Conservation (phyloP, 1,139 yeast species). For the Scheffersomyces illinoinensis region DNA sequence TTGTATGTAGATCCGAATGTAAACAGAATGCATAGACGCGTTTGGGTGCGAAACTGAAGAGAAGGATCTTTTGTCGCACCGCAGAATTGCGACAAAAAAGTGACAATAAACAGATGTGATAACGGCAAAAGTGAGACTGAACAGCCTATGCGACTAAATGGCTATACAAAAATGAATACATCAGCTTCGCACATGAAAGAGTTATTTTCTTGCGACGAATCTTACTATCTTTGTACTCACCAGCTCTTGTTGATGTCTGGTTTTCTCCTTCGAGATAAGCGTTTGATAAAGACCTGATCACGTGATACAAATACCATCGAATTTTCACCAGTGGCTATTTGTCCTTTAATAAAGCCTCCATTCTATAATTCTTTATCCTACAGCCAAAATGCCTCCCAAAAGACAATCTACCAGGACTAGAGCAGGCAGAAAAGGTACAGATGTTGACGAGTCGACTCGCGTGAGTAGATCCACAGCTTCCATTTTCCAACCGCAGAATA, state of each 20-base stretch:
- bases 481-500: slow-evolving; percentile 6
- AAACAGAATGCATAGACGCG: not conserved
- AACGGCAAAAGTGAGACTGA: not conserved
- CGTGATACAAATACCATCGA: not conserved
- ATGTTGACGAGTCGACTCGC: not conserved
- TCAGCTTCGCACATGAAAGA: not conserved
- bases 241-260: not conserved
- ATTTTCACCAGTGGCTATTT: not conserved
- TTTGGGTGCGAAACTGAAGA: not conserved
- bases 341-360: not conserved
- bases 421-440: not conserved
- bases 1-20: not conserved
- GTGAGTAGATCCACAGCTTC: slow-evolving; percentile 11
- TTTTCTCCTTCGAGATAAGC: not conserved
- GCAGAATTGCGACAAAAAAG: not conserved
- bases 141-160: not conserved
- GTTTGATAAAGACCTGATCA: not conserved
- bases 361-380: not conserved
- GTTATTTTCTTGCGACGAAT: not conserved
- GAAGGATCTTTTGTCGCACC: too few relatives aligned
- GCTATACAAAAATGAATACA: not conserved
- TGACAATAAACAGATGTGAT: not conserved
- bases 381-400: slow-evolving; percentile 5
- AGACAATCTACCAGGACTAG: slow-evolving; percentile 1
- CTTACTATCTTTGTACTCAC: not conserved